phyloP scores from a whole-genome alignment of 176 grass and related monocot species.

The Rhynchospora breviuscula region DNA sequence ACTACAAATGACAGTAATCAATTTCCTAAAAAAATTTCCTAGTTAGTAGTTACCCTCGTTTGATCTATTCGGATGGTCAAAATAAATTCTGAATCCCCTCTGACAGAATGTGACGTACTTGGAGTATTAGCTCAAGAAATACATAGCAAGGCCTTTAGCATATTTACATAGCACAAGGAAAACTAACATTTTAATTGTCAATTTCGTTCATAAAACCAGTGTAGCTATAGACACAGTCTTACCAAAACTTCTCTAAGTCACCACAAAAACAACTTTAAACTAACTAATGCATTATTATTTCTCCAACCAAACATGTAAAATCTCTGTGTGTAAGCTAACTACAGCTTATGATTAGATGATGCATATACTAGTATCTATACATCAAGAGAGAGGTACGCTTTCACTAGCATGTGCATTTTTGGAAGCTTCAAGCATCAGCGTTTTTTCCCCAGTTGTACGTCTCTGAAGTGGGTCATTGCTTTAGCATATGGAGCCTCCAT shows the following conservation, averaged over 20 bases:
- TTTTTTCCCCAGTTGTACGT: slow-evolving; percentile 76
- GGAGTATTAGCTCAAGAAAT: too few species aligned
- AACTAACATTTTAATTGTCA: neutral
- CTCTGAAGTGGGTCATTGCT: slow-evolving; percentile 72
- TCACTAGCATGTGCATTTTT: slow-evolving; percentile 10
- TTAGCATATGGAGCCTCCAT: slow-evolving; percentile 98
- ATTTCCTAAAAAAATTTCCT: too few species aligned
- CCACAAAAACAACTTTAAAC: neutral
- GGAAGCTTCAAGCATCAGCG: slow-evolving; percentile 43
- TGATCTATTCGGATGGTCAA: too few species aligned
- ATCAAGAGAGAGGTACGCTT: slow-evolving; percentile 20
- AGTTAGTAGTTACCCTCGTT: too few species aligned
- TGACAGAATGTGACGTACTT: too few species aligned
- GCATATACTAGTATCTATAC: neutral
- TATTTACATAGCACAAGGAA: neutral
- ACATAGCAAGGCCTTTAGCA: too few species aligned
- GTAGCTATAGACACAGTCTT: neutral
- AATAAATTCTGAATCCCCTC: too few species aligned
- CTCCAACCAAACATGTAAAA: neutral
- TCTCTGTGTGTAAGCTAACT: neutral
- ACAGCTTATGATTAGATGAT: slow-evolving; percentile 14
- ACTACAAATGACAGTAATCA: too few species aligned
- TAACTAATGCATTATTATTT: neutral
- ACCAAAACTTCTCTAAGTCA: neutral
- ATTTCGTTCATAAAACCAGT: neutral